phyloP scores from a whole-genome alignment of 495 filamentous ascomycete genomes.

The Aspergillus bertholletiae region DNA sequence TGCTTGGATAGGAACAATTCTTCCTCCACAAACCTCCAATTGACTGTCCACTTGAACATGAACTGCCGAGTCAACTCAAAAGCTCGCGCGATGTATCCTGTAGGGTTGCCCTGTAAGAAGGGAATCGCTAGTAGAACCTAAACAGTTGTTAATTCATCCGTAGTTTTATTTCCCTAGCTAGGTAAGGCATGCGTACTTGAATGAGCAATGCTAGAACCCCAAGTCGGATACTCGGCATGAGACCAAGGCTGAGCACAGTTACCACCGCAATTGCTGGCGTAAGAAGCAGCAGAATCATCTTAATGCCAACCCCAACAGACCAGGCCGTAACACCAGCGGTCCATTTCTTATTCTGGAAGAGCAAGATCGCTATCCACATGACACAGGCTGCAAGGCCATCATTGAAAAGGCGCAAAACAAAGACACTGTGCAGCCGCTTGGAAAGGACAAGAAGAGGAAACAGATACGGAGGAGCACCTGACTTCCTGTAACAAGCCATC shows the following conservation, averaged over 20 bases:
- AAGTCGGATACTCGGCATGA: slow-evolving; percentile 58
- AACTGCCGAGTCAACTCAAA: slow-evolving; percentile 90
- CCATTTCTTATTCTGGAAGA: slow-evolving; percentile 70
- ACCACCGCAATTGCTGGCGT: slow-evolving; percentile 75
- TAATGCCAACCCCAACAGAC: slow-evolving; percentile 77
- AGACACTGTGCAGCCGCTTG: slow-evolving; percentile 91
- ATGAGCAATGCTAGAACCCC: slow-evolving; percentile 67
- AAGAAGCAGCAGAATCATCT: slow-evolving; percentile 85
- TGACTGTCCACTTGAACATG: slow-evolving; percentile 97
- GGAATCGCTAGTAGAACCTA: slow-evolving; percentile 67
- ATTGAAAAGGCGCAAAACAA: slow-evolving; percentile 90
- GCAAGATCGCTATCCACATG: slow-evolving; percentile 76
- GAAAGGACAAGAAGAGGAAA: slow-evolving; percentile 85
- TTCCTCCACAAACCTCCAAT: slow-evolving; percentile 91
- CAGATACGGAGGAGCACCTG: slow-evolving; percentile 80
- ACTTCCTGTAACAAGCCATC: slow-evolving; percentile 74
- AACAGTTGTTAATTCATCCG: slow-evolving; percentile 3
- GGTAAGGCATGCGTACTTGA: slow-evolving; percentile 50
- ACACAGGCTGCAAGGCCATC: slow-evolving; percentile 82
- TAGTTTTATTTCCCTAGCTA: neutral
- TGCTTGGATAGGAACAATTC: slow-evolving; percentile 70
- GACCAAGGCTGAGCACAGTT: slow-evolving; percentile 65
- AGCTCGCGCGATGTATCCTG: slow-evolving; percentile 71
- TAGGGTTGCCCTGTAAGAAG: slow-evolving; percentile 65
- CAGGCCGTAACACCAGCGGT: slow-evolving; percentile 67